These are phyloP conservation scores for Plectosphaerella cucumerina DNA, from an alignment of 2,329 filamentous ascomycete species.

Conservation along the genomic window DNA sequence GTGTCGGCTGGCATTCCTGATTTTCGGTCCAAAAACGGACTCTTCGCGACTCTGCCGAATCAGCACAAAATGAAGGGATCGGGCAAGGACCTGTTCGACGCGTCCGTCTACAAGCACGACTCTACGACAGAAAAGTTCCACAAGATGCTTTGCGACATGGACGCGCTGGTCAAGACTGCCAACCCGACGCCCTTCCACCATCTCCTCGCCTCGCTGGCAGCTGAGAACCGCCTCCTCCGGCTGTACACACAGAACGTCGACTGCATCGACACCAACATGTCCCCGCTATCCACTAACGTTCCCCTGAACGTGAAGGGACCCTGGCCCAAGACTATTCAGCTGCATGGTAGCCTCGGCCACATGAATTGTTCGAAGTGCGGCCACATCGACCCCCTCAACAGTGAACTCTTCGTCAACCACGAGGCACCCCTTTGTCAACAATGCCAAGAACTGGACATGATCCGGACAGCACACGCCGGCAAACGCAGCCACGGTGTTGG, in stretches of 20 bases:
- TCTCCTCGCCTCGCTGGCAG: constrained; percentile 82
- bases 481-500: constrained; percentile 94
- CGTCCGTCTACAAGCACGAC: constrained; percentile 93
- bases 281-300: constrained; percentile 73
- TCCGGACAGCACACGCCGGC: constrained; percentile 71
- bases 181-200: constrained; percentile 88
- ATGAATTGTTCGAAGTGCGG: constrained; percentile 97
- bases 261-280: constrained; percentile 81
- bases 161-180: constrained; percentile 71
- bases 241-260: constrained; percentile 98
- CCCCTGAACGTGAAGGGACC: constrained; percentile 80
- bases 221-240: constrained; percentile 81
- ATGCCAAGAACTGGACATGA: constrained; percentile 70
- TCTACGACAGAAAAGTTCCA: constrained; percentile 87
- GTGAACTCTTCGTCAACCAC: constrained; percentile 76
- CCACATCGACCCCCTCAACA: constrained; percentile 70
- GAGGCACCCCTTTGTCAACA: constrained; percentile 74
- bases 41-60: constrained; percentile 80
- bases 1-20: constrained; percentile 96
- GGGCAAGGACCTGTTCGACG: constrained; percentile 94
- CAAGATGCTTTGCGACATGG: constrained; percentile 89
- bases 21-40: constrained; percentile 85
- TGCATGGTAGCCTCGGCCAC: constrained; percentile 89
- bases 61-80: constrained; percentile 91
- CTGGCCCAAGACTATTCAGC: constrained; percentile 89